Evolutionary conservation across 2,329 filamentous ascomycete species (phyloP), one percentile per base, ranked within the genome.

Genomic region (Fusarium domesticum): DNA sequence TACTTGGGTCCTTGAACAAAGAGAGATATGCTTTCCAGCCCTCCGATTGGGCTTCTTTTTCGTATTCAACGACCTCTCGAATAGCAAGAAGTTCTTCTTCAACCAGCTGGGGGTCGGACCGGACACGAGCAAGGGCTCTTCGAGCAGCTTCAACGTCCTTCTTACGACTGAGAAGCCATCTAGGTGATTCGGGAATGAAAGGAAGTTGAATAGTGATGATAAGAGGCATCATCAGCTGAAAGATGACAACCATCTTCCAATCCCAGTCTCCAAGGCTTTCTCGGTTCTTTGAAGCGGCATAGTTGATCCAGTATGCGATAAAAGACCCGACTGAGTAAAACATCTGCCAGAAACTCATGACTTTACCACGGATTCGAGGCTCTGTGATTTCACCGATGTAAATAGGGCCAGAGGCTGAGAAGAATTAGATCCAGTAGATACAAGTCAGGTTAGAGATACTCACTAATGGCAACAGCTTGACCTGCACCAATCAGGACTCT

Each of bases 241-340:
- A 86, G 46, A 88, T 80, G 49, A 86, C 78, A 10, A 87, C 80
- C 68, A 85, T 77, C 56, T 76, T 80, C 83, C 83, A 87, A 62
- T 86, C 82, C 84, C 83, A 86, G 51, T 87, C 72, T 17, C 83
- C 83, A 4, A 86, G 73, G 11, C 52, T 67, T 18, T 67, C 53
- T 18, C 70, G 67, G 62, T 84, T 68, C 54, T 80, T 71, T 32
- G 73, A 73, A 59, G 78, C 79, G 5, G 75, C 82, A 54, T 77
- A 86, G 58, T 81, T 81, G 59, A 85, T 78, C 82, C 62, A 64
- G 39, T 60, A 64, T 11, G 58, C 57, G 20, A 63, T 54, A 43
- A 83, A 83, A 3, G 71, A 76, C 12, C 80, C 80, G 25, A 82
- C 78, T 0, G 70, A 76, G 62, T 81, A 84, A 65, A 79, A 81